Evolutionary conservation across 352 stramenopile species (phyloP).

Genomic region (Halophytophthora batemanensis): DNA sequence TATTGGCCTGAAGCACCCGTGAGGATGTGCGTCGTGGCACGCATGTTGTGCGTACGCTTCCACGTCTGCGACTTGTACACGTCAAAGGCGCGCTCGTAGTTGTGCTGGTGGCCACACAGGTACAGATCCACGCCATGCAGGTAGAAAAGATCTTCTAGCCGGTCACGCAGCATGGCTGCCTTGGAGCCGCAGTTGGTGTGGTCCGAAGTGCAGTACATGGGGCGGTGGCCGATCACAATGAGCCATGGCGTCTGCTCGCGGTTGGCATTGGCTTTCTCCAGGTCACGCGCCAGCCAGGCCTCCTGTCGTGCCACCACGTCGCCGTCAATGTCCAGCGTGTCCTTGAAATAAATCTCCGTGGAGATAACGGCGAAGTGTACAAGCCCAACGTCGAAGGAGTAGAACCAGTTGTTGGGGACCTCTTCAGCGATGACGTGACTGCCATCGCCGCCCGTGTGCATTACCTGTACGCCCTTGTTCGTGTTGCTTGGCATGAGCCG

Average conservation of each 20-base stretch:
- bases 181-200: slow-evolving; percentile 66
- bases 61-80: slow-evolving; percentile 65
- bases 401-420: slow-evolving; percentile 89
- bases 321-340: slow-evolving; percentile 45
- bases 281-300: slow-evolving; percentile 60
- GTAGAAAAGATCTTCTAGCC: slow-evolving; percentile 81
- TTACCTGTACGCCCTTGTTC: slow-evolving; percentile 54
- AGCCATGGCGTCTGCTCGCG: slow-evolving; percentile 71
- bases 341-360: slow-evolving; percentile 89
- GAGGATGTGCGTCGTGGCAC: slow-evolving; percentile 85
- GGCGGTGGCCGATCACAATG: slow-evolving; percentile 81
- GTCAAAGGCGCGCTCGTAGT: slow-evolving; percentile 88
- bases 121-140: slow-evolving; percentile 83
- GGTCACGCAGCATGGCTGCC: slow-evolving; percentile 51
- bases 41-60: slow-evolving; percentile 76
- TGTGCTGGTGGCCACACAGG: slow-evolving; percentile 89
- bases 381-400: slow-evolving; percentile 83
- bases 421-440: slow-evolving; percentile 24
- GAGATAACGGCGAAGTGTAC: slow-evolving; percentile 86
- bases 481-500: slow-evolving; percentile 80
- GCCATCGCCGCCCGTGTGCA: slow-evolving; percentile 35
- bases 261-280: slow-evolving; percentile 60
- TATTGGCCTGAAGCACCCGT: slow-evolving; percentile 87
- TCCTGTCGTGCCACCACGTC: slow-evolving; percentile 59
- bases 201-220: slow-evolving; percentile 89